Percentiles rank a stretch among this genome's conserved stretches.
These are phyloP conservation scores for Starmerella cellae DNA, from an alignment of 805 yeast species.

Conservation along the genomic window DNA sequence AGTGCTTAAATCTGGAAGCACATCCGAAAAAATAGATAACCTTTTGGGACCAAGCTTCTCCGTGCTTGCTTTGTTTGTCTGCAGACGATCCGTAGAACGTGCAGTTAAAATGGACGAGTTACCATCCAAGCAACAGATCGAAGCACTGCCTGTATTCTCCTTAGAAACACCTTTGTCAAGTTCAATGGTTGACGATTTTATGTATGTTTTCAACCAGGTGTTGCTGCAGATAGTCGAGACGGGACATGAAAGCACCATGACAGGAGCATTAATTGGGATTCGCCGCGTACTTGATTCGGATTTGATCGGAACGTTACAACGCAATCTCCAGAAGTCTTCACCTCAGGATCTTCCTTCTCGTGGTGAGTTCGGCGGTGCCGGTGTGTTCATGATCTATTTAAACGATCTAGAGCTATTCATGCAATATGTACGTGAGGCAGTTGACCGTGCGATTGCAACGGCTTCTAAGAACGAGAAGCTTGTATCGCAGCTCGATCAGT, in stretches of 20 bases:
- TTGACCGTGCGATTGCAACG: constrained; percentile 19
- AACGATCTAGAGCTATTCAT: constrained; percentile 60
- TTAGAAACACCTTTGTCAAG: constrained; percentile 50
- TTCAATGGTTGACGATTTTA: constrained; percentile 75
- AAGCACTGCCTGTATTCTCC: constrained; percentile 26
- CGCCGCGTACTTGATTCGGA: constrained; percentile 51
- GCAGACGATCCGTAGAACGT: constrained; percentile 67
- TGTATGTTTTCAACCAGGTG: constrained; percentile 57
- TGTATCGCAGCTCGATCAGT: constrained; percentile 8
- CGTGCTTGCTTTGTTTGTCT: constrained; percentile 46
- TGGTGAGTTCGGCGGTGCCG: constrained; percentile 5
- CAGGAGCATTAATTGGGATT: constrained; percentile 42
- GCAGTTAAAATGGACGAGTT: constrained; percentile 68
- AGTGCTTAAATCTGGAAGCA: constrained; percentile 41
- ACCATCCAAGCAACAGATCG: constrained; percentile 30
- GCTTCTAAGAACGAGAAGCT: constrained; percentile 8
- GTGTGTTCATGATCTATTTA: constrained; percentile 44
- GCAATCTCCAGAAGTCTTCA: constrained; percentile 34
- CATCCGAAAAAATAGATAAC: constrained; percentile 41
- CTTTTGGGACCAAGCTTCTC: constrained; percentile 53
- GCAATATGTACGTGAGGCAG: constrained; percentile 39
- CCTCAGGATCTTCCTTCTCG: constrained; percentile 20
- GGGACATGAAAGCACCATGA: constrained; percentile 48
- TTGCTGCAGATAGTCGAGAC: constrained; percentile 55
- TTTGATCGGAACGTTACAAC: constrained; percentile 42